Conservation (phyloP, 1,284 basidiomycete species). For the Violaceomyces palustris region DNA sequence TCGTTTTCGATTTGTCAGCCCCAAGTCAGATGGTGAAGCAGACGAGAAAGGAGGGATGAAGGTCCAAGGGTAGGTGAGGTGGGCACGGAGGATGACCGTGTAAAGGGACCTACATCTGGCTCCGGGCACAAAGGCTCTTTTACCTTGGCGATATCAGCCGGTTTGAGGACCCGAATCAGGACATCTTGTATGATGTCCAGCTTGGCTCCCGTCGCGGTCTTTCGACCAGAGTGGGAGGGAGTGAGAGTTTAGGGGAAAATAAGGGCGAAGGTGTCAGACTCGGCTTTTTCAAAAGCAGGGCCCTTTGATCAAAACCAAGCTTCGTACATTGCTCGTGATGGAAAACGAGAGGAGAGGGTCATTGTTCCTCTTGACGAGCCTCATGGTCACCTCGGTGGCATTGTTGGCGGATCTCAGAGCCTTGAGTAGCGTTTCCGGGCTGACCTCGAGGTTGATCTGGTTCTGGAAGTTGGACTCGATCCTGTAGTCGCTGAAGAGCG, state of each 20-base stretch:
- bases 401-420: conserved; percentile 44
- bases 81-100: background rate
- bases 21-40: too few relatives aligned
- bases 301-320: conserved; percentile 1
- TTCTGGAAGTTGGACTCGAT: conserved; percentile 53
- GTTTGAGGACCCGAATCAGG: conserved; percentile 48
- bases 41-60: too few relatives aligned
- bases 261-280: background rate
- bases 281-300: background rate
- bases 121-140: conserved; percentile 49
- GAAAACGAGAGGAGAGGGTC: conserved; percentile 46
- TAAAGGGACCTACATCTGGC: conserved; percentile 34
- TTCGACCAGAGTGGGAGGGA: too few relatives aligned
- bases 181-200: conserved; percentile 50
- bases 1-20: too few relatives aligned
- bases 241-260: background rate
- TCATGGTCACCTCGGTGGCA: conserved; percentile 38
- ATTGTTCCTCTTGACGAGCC: conserved; percentile 48
- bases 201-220: conserved; percentile 34
- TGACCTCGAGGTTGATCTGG: conserved; percentile 52
- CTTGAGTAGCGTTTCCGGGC: conserved; percentile 46
- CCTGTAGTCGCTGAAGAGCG: conserved; percentile 38
- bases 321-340: too few relatives aligned
- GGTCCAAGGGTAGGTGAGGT: background rate
- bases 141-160: conserved; percentile 42